phyloP scores from a whole-genome alignment of 345 rosid genomes.

The Clausena lansium region DNA sequence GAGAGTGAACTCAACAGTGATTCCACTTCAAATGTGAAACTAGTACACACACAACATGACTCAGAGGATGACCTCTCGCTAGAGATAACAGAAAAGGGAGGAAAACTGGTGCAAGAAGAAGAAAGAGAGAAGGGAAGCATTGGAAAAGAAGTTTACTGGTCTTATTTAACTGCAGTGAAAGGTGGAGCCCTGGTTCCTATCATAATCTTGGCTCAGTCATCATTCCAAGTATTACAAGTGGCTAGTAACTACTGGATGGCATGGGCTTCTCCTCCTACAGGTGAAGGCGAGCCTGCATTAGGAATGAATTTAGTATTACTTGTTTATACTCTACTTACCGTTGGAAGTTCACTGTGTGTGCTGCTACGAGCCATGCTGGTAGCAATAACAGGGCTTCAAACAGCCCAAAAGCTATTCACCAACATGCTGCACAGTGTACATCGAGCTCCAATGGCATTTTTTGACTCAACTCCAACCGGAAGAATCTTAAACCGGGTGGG shows the following conservation, averaged over 20 bases:
- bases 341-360: constrained; percentile 70
- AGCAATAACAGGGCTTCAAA: constrained; percentile 65
- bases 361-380: constrained; percentile 64
- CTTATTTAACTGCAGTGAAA: constrained; percentile 67
- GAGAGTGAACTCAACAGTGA: constrained; percentile 41
- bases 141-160: constrained; percentile 82
- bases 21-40: constrained; percentile 34
- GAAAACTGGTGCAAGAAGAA: constrained; percentile 87
- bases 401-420: constrained; percentile 74
- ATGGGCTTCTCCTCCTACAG: constrained; percentile 77
- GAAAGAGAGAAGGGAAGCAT: constrained; percentile 89
- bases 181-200: constrained; percentile 72
- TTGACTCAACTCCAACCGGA: constrained; percentile 94
- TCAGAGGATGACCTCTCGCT: constrained; percentile 54
- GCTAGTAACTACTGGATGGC: constrained; percentile 98
- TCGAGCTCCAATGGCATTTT: constrained; percentile 90
- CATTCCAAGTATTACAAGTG: constrained; percentile 76
- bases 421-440: constrained; percentile 70
- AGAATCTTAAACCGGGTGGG: constrained; percentile 92
- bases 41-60: constrained; percentile 36
- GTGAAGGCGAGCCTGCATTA: constrained; percentile 43
- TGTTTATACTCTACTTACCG: constrained; percentile 64
- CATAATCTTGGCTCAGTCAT: constrained; percentile 80
- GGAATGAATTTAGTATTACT: constrained; percentile 60
- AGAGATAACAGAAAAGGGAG: constrained; percentile 61